Evolutionary conservation across 2,329 filamentous ascomycete species (phyloP), one percentile per base, ranked within the genome.

Genomic region (Clathrospora elynae): DNA sequence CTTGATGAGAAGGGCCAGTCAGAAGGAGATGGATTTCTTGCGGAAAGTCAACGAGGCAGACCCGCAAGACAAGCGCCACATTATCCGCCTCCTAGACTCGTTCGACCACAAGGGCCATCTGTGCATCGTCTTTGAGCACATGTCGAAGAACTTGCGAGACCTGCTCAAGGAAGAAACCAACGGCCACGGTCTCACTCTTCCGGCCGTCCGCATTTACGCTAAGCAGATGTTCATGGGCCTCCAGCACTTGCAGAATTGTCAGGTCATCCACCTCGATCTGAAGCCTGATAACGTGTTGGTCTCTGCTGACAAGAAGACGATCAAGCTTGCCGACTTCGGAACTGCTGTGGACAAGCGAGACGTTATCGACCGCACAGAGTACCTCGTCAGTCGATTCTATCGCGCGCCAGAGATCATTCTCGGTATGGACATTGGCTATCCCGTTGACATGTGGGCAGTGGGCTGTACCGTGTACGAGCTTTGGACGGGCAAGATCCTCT

Each of bases 231-330:
- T 99, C 68, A 78, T 95, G 18, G 90, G 90, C 2, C 75, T 99
- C 37, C 86, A 85, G 59, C 85, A 96, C 61, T 82, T 99, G 75
- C 87, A 90, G 59, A 92, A 90, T 66, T 95, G 88, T 75, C 90
- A 90, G 70, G 89, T 99, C 66, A 82, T 99, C 37, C 93, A 99
- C 68, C 91, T 92, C 10, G 93, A 99, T 77, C 72, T 99, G 59
- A 99, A 99, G 72, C 93, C 93, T 6, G 93, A 99, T 80, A 99
- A 99, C 61, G 92, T 99, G 43, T 75, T 99, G 61, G 90, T 67
- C 10, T 65, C 62, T n/a, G 51, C 50, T 16, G 62, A 67, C 24
- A 62, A 62, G 36, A 95, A 86, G 56, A 73, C 90, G 18, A 81
- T 99, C 62, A 99, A 99, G 71, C 88, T 99, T 39, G 96, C 91